phyloP scores from a whole-genome alignment of 305 asterid species.

The Rubia tinctorum region DNA sequence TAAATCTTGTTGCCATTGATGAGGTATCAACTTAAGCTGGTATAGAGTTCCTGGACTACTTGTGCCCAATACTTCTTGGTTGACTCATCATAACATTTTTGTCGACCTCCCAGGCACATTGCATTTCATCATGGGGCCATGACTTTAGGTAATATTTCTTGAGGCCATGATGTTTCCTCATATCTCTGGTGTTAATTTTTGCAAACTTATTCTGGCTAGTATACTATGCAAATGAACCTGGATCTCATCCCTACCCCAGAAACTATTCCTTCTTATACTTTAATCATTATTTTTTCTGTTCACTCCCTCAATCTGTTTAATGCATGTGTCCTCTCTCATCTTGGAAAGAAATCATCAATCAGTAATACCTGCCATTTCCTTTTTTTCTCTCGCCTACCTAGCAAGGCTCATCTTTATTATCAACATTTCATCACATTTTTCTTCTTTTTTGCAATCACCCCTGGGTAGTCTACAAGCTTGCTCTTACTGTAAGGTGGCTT shows the following conservation, averaged over 20 bases:
- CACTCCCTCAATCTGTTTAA: not conserved
- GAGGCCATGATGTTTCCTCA: not conserved
- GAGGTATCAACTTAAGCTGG: conserved; percentile 53
- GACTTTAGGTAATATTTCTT: conserved; percentile 69
- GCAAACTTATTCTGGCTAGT: not conserved
- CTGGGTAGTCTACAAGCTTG: not conserved
- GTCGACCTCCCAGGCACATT: conserved; percentile 75
- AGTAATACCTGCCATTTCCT: not conserved
- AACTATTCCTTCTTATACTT: not conserved
- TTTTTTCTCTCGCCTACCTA: not conserved
- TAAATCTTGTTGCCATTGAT: conserved; percentile 84
- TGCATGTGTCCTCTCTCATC: not conserved
- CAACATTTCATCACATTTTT: not conserved
- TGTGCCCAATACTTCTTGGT: conserved; percentile 24
- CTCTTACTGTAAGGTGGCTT: not conserved
- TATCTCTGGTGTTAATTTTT: not conserved
- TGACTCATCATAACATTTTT: conserved; percentile 18
- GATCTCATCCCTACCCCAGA: not conserved
- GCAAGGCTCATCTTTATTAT: not conserved
- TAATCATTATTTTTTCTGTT: not conserved
- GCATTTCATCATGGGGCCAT: conserved; percentile 98
- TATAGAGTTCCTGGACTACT: conserved; percentile 12
- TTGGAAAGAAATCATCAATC: not conserved
- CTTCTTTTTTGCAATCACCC: not conserved
- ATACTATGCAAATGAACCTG: not conserved